Conservation (phyloP, 805 yeast species). For the Grigorovia jiainica region DNA sequence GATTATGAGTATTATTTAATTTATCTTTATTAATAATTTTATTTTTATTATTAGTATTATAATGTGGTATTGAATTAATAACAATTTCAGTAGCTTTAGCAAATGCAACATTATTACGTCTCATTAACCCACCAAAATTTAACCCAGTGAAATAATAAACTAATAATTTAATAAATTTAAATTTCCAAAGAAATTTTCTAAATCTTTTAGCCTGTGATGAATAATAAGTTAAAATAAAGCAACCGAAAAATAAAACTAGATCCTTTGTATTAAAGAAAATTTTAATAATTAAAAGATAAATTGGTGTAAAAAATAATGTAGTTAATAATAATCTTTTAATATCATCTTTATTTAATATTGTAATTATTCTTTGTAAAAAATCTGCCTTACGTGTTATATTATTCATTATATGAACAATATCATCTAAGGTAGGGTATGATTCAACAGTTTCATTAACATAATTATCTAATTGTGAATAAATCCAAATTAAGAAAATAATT, state of each 20-base stretch:
- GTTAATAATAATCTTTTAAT: conserved; percentile 74
- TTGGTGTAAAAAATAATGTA: conserved; percentile 74
- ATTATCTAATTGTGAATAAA: conserved; percentile 50
- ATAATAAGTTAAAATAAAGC: conserved; percentile 65
- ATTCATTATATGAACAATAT: conserved; percentile 69
- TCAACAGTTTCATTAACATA: conserved; percentile 51
- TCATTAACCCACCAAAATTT: conserved; percentile 39
- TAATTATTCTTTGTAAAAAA: conserved; percentile 64
- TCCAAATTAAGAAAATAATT: conserved; percentile 49
- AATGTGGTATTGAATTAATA: background rate
- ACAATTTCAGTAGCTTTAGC: conserved; percentile 4
- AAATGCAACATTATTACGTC: conserved; percentile 1
- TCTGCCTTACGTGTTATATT: conserved; percentile 69
- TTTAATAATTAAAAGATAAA: conserved; percentile 60
- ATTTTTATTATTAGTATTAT: background rate
- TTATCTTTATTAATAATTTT: conserved; percentile 4
- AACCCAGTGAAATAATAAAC: conserved; percentile 81
- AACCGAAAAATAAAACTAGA: conserved; percentile 48
- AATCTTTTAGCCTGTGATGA: conserved; percentile 73
- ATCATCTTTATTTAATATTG: conserved; percentile 67
- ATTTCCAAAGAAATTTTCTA: conserved; percentile 74
- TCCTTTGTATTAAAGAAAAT: conserved; percentile 62
- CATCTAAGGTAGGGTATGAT: conserved; percentile 75
- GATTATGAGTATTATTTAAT: conserved; percentile 9
- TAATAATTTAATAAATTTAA: conserved; percentile 53